Percentiles rank a stretch among this genome's conserved stretches.
These are phyloP conservation scores for Mimosa pudica DNA, from an alignment of 306 rosid genomes.

Conservation along the genomic window DNA sequence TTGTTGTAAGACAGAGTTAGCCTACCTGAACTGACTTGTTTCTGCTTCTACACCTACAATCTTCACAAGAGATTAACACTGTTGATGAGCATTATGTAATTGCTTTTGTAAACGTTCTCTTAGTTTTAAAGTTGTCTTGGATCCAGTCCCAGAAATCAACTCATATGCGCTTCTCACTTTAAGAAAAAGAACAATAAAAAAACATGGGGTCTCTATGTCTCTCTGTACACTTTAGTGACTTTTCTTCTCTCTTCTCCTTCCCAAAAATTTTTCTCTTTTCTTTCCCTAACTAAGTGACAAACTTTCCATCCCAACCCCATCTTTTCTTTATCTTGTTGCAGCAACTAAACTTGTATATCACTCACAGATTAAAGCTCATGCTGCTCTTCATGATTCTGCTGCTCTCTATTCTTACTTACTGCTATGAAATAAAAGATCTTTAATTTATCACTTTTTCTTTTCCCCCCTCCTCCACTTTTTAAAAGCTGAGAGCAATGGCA, in stretches of 20 bases:
- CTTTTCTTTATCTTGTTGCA: slow-evolving; percentile 6
- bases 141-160: no score
- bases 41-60: no score
- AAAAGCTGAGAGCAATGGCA: not conserved
- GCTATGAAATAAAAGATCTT: slow-evolving; percentile 13
- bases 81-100: no score
- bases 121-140: no score
- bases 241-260: not conserved
- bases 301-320: slow-evolving; percentile 10
- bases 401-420: slow-evolving; percentile 26
- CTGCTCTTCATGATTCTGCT: slow-evolving; percentile 20
- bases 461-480: not conserved
- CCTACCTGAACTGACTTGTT: no score
- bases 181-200: no score
- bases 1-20: no score
- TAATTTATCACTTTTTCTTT: not conserved
- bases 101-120: no score
- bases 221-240: not conserved
- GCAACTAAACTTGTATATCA: slow-evolving; percentile 29
- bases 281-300: slow-evolving; percentile 11
- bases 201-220: not conserved
- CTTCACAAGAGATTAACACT: no score
- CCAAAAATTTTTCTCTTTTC: not conserved
- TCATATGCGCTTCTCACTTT: no score
- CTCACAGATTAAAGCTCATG: slow-evolving; percentile 36